Evolutionary conservation across 768 basidiomycete genomes (phyloP), one percentile per base, ranked within the genome.

Genomic region (Omphalotus guepiniiformis): DNA sequence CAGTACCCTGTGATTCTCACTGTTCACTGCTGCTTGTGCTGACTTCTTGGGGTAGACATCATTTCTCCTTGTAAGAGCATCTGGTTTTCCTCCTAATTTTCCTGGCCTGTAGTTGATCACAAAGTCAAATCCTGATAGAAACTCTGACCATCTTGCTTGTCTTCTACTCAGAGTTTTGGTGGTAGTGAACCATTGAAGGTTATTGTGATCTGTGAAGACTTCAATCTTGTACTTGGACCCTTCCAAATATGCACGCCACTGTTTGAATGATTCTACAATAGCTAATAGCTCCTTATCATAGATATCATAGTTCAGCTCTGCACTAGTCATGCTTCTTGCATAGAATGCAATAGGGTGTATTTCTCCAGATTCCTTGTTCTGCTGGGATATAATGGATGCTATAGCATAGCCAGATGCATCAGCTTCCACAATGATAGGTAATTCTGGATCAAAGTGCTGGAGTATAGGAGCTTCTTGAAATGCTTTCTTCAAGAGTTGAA

Each of bases 211-310:
- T 2, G 56, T 52, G 2, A 41, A 22, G 3, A 63, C 52, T 15
- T 50, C 46, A 6, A 56, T 23, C 3, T 47, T 51, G 3, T 42
- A 7, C 2, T 40, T 12, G 2, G 49, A 28, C 26, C 58, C 59
- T 7, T 55, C 46, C 0, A 64, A 37, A 42, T 64, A 64, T 9
- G 58, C 56, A 2, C 58, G 34, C 66, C 65, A 73, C 22, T 60
- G 54, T 4, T 57, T 45, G 1, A 70, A 48, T 3, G 65, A 62
- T 15, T 57, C n/a, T 16, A 76, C 63, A 11, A 76, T 73, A 0
- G 70, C 68, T 6, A 75, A 59, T 4, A 76, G 42, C 56, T 78
- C 74, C 45, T 64, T 63, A 56, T 78, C 69, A 42, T 72, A 63
- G 42, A 67, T 63, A 12, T 67, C 57, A 48, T 66, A 67, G 51